Conservation (phyloP, 164 flowering plant species). For the Santalum album region DNA sequence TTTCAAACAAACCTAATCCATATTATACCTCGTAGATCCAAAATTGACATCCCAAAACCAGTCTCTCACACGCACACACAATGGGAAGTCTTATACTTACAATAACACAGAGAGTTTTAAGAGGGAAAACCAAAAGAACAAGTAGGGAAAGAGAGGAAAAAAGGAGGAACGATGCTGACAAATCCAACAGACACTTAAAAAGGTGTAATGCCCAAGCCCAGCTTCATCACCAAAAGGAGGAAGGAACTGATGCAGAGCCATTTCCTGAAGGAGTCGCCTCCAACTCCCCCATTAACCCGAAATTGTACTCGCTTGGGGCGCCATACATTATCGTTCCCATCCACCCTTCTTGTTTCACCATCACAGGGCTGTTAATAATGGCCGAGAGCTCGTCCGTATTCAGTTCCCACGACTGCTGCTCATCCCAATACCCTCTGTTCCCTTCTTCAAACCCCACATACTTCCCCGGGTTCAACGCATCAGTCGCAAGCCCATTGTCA, state of each 20-base stretch:
- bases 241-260: conserved; percentile 19
- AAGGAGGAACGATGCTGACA: not conserved
- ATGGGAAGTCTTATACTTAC: not conserved
- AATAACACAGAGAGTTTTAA: not conserved
- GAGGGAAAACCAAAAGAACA: too few relatives aligned
- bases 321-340: conserved; percentile 4
- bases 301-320: conserved; percentile 15
- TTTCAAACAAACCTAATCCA: too few relatives aligned
- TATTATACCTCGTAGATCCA: too few relatives aligned
- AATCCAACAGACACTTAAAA: conserved; percentile 20
- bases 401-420: conserved; percentile 22
- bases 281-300: conserved; percentile 21
- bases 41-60: too few relatives aligned
- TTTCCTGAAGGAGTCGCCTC: conserved; percentile 20
- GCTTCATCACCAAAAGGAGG: conserved; percentile 29
- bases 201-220: conserved; percentile 30
- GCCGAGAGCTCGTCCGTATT: conserved; percentile 22
- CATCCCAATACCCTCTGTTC: conserved; percentile 26
- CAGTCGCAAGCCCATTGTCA: too few relatives aligned
- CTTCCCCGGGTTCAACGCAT: too few relatives aligned
- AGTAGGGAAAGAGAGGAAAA: too few relatives aligned
- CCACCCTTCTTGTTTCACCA: conserved; percentile 49
- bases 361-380: conserved; percentile 25
- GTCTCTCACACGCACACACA: too few relatives aligned
- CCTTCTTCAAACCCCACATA: conserved; percentile 20